Base-by-base conservation (phyloP, 2,329 filamentous ascomycete species). In the Scytalidium sp. region DNA sequence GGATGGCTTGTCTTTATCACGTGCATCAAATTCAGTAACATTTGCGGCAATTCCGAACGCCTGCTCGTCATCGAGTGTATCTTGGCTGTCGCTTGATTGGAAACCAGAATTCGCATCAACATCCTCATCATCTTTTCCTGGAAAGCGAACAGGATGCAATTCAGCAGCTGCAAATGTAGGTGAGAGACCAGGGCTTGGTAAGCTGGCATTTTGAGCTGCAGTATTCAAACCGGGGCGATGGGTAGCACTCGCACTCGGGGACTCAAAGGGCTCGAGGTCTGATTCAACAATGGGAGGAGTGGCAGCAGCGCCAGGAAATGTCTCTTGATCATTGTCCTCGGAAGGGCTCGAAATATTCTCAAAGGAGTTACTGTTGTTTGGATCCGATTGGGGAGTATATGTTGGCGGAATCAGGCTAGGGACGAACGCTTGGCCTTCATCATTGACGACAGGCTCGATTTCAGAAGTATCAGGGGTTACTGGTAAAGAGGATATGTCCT, bases 131-230 rank as follows among this genome's bases (percentile, higher is more conserved):
- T 68, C 67, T 21, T 66, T 66, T 21, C 62, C 19, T 74, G 74
- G 53, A 61, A 67, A 61, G 55, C 60, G 49, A 51, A 52, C 42
- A 41, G 56, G 39, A 46, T 57, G 54, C 46, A 66, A 64, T 59
- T 81, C 77, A 21, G 77, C 75, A 41, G 93, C 88, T 60, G 89
- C 90, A 51, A 95, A 81, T 5, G 93, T 95, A 3, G 94, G 94
- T 21, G 94, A 99, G 50, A 99, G 73, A 62, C 94, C 92, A 27
- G 94, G 94, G 67, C 94, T 99, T 46, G 94, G 94, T 54, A 99
- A 76, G 69, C 90, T 97, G 56, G 90, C 90, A 73, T 97, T 93
- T 66, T 94, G 88, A 36, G 86, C 84, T 48, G 86, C 79, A 43
- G 84, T 87, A 61, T 91, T 85, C 45, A 92, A 76, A 19, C 51